Evolutionary conservation across 129 eudicot genomes (phyloP).

Genomic region (Flaveria linearis): DNA sequence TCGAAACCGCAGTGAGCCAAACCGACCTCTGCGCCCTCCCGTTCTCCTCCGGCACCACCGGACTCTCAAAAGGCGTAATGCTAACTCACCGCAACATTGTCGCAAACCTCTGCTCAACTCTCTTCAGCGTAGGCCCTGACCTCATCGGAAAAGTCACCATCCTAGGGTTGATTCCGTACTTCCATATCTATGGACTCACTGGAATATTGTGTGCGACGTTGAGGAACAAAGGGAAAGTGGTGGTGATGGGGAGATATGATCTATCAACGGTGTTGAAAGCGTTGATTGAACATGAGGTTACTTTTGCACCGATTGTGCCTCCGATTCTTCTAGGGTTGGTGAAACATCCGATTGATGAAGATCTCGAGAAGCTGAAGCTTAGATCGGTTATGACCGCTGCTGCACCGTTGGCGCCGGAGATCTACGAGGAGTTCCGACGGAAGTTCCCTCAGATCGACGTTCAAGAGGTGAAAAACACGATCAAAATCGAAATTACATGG

Average conservation of each 20-base stretch:
- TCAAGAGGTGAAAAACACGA: constrained; percentile 58
- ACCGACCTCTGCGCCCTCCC: constrained; percentile 90
- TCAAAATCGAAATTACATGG: no score
- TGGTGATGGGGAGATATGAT: constrained; percentile 75
- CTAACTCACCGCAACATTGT: constrained; percentile 80
- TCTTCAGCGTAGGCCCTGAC: constrained; percentile 73
- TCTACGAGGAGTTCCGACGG: constrained; percentile 62
- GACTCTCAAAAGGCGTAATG: constrained; percentile 92
- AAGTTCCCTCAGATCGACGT: constrained; percentile 84
- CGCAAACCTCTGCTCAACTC: constrained; percentile 79
- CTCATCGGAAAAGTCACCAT: constrained; percentile 67
- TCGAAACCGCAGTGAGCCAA: constrained; percentile 48
- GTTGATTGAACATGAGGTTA: constrained; percentile 64
- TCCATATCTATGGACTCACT: constrained; percentile 82
- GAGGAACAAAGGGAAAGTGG: constrained; percentile 88
- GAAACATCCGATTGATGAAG: constrained; percentile 74
- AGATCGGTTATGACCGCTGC: constrained; percentile 87
- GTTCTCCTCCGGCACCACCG: constrained; percentile 96
- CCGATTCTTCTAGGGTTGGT: constrained; percentile 79
- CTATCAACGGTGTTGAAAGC: constrained; percentile 61
- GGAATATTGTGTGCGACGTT: constrained; percentile 85
- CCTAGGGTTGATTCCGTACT: constrained; percentile 83
- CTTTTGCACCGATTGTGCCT: constrained; percentile 87
- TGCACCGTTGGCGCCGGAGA: constrained; percentile 92
- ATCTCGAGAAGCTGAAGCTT: constrained; percentile 68